phyloP scores from a whole-genome alignment of 108 stramenopile genomes.

The Discostella stelligeroides region DNA sequence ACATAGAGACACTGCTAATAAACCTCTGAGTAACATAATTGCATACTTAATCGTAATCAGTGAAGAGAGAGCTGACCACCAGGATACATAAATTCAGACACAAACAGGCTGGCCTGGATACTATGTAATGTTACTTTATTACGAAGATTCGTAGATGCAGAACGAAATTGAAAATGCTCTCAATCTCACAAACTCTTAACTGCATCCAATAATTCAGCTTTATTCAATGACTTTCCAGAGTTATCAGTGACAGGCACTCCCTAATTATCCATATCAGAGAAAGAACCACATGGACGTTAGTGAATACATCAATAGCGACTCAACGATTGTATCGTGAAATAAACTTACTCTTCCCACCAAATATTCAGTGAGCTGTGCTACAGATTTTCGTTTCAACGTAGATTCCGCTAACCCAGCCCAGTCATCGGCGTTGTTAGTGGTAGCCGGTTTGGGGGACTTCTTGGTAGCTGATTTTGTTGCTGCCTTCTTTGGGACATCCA shows the following conservation, averaged over 20 bases:
- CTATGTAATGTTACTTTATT: no score
- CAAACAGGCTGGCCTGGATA: no score
- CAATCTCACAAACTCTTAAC: constrained; percentile 37
- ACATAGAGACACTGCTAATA: no score
- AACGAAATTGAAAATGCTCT: not conserved
- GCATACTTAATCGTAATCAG: no score
- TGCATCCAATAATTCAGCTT: constrained; percentile 42
- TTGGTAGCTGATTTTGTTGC: not conserved
- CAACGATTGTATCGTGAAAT: not conserved
- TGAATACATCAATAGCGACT: not conserved
- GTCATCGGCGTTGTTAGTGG: constrained; percentile 20
- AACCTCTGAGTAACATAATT: no score
- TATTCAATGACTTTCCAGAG: constrained; percentile 38
- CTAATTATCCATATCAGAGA: constrained; percentile 1
- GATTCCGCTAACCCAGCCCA: constrained; percentile 41
- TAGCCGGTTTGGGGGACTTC: no score
- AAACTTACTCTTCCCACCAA: constrained; percentile 31
- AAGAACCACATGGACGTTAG: not conserved
- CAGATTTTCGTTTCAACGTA: constrained; percentile 45
- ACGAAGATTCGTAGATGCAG: not conserved
- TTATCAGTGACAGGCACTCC: constrained; percentile 26
- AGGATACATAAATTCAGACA: no score
- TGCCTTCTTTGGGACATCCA: constrained; percentile 4
- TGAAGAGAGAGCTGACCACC: no score
- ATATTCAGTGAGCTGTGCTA: constrained; percentile 46